Base-by-base conservation (phyloP, 2,329 filamentous ascomycete species). In the Xylariomycetidae sp. region DNA sequence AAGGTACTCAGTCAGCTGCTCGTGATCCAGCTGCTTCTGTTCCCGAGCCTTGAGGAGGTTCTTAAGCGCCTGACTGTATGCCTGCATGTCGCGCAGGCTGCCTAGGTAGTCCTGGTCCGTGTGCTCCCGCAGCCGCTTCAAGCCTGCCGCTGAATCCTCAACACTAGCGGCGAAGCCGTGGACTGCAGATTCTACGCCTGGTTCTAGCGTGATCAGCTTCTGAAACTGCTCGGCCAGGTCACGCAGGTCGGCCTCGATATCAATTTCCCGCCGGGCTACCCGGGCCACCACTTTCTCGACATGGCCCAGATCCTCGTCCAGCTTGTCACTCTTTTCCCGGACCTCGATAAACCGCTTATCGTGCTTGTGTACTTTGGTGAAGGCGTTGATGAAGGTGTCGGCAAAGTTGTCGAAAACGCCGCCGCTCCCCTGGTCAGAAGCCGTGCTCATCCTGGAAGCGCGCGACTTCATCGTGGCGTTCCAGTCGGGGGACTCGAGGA, bases 1-100 rank as follows among this genome's bases (percentile, higher is more conserved):
- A 34, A 96, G 84, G 61, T 97, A 97, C 57, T 97, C 90, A 17
- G 88, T 94, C 20, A 98, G 73, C 45, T 88, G 89, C 64, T 98
- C 92, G 54, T 90, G 95, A 65, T 98, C 92, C 37, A 98, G 82
- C 59, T 98, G 92, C 59, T 98, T 98, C 66, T 94, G 88, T 66
- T 98, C 92, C 22, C 92, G 82, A 2, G 87, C 87, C 60, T 94
- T 94, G 44, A 98, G 79, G 5, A 98, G 80, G 16, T 79, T 74
- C 61, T 94, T 94, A 29, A 97, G 69, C 0, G 88, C 84, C n/a
- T 77, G 67, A 45, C 88, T 90, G 62, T 97, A 98, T 16, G 88
- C 84, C 51, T 94, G 86, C 89, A 97, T 95, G 63, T 98, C 92
- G 31, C 88, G 80, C 33, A 98, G 71, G 35, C 84, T 90, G 46